Evolutionary conservation across 73 alveolate genomes (phyloP).

Genomic region (Strombidium stylifer): DNA sequence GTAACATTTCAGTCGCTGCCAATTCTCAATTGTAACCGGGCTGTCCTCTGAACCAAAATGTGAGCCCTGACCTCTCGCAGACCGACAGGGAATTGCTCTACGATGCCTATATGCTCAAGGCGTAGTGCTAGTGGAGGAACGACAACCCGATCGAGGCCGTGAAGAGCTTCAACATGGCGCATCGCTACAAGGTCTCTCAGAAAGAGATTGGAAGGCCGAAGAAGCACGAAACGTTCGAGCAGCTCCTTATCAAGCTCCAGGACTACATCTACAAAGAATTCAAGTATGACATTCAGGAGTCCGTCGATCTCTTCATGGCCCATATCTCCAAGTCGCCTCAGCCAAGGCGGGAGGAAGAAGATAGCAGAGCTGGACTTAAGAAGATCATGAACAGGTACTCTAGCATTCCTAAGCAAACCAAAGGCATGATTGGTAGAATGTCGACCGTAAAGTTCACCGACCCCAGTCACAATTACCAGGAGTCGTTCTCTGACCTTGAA

Average conservation of each 20-base stretch:
- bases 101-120: conserved; percentile 24
- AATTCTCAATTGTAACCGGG: too few species aligned
- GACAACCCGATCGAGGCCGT: conserved; percentile 16
- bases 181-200: background rate
- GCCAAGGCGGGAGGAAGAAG: background rate
- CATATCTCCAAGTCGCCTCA: background rate
- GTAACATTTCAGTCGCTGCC: too few species aligned
- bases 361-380: background rate
- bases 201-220: background rate
- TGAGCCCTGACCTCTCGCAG: too few species aligned
- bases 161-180: background rate
- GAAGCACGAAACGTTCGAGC: background rate
- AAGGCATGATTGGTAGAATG: too few species aligned
- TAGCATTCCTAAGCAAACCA: too few species aligned
- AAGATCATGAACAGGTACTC: background rate
- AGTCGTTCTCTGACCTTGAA: background rate
- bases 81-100: conserved; percentile 11
- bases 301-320: background rate
- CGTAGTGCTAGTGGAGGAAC: conserved; percentile 14
- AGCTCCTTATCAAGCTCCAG: background rate
- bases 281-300: too few species aligned
- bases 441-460: too few species aligned
- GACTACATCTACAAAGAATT: conserved; percentile 28
- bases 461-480: too few species aligned
- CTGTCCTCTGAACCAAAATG: too few species aligned